A percentile compares a stretch with the other conserved stretches of the same genome.
phyloP scores from a whole-genome alignment of 306 rosid species.

The Trifolium repens region DNA sequence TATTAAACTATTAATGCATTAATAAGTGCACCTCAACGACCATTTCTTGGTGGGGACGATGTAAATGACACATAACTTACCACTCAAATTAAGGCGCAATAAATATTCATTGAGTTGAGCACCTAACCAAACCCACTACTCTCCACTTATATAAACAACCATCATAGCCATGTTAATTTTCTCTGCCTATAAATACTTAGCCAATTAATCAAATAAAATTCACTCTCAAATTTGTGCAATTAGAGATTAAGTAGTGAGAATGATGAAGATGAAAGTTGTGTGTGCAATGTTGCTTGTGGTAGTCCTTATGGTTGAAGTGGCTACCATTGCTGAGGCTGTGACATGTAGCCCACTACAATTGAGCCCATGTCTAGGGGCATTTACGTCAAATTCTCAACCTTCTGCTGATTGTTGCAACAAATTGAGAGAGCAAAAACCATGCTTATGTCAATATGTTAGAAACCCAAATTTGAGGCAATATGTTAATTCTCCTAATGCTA shows the following conservation, averaged over 20 bases:
- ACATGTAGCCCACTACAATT: conserved; percentile 41
- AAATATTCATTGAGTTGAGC: conserved; percentile 2
- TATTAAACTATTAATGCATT: not conserved
- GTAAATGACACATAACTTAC: not conserved
- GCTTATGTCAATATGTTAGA: conserved; percentile 64
- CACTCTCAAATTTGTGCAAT: not conserved
- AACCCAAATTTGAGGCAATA: conserved; percentile 52
- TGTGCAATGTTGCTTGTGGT: conserved; percentile 36
- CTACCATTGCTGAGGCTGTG: conserved; percentile 49
- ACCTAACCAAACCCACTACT: conserved; percentile 14
- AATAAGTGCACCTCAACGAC: not conserved
- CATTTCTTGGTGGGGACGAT: not conserved
- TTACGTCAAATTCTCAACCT: conserved; percentile 21
- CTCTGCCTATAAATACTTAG: not conserved
- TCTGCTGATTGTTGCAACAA: conserved; percentile 52
- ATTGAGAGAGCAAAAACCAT: conserved; percentile 59
- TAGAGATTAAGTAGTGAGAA: not conserved
- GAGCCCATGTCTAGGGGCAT: conserved; percentile 52
- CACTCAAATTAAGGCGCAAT: conserved; percentile 7
- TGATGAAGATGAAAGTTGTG: conserved; percentile 22
- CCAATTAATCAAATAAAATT: not conserved
- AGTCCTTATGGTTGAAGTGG: conserved; percentile 37
- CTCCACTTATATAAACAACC: conserved; percentile 12
- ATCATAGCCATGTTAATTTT: not conserved
- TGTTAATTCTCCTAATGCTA: conserved; percentile 51